A percentile compares a stretch with the other conserved stretches of the same genome.
phyloP scores from a whole-genome alignment of 2,329 filamentous ascomycete genomes.

The Penicillium sp. region DNA sequence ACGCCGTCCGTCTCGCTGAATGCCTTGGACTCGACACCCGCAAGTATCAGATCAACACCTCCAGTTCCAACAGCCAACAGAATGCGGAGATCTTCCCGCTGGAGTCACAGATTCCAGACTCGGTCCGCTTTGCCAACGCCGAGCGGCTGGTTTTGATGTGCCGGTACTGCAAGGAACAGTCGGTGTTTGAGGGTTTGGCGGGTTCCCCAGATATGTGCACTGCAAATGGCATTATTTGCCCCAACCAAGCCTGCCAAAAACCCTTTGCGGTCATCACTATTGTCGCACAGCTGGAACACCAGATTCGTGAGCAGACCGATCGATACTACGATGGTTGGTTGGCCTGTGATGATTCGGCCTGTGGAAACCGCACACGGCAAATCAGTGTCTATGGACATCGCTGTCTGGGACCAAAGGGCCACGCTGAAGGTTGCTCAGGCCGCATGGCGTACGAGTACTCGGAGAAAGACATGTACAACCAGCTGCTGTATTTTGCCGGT shows the following conservation, averaged over 20 bases:
- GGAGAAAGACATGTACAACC: conserved; percentile 92
- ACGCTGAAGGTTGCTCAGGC: conserved; percentile 80
- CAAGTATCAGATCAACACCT: conserved; percentile 75
- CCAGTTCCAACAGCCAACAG: conserved; percentile 52
- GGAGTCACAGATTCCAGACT: conserved; percentile 91
- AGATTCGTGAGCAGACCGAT: conserved; percentile 74
- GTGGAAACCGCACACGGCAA: conserved; percentile 82
- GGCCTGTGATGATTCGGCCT: conserved; percentile 84
- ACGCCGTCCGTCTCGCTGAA: conserved; percentile 84
- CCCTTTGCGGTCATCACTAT: conserved; percentile 70
- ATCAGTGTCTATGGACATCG: conserved; percentile 90
- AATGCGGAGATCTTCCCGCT: conserved; percentile 80
- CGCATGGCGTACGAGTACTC: conserved; percentile 84
- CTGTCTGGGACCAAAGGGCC: conserved; percentile 82
- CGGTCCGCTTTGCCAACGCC: conserved; percentile 82
- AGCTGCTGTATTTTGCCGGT: conserved; percentile 81
- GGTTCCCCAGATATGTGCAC: conserved; percentile 61
- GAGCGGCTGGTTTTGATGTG: conserved; percentile 76
- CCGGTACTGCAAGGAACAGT: conserved; percentile 71
- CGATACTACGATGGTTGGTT: conserved; percentile 93
- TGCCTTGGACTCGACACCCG: conserved; percentile 88
- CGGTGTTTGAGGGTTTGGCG: conserved; percentile 74
- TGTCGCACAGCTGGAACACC: conserved; percentile 81
- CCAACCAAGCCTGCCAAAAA: conserved; percentile 61
- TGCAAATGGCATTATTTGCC: conserved; percentile 73